Base-by-base conservation (phyloP, 192 early-diverging fungal genomes). In the Coemansia sp. region DNA sequence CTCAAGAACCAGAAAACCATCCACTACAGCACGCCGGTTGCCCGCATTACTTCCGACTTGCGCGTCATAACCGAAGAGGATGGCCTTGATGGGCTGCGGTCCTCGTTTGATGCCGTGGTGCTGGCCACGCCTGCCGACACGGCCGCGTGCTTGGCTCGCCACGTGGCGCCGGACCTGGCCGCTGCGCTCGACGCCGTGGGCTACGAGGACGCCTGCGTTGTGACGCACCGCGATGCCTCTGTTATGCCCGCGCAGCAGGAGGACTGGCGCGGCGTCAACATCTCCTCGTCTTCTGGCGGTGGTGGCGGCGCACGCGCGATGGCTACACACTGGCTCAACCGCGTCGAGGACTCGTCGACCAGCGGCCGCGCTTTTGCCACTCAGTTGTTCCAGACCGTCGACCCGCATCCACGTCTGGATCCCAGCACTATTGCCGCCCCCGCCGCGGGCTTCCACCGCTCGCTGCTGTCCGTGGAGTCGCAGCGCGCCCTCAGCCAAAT, bases 331-430 rank as follows among this genome's bases (percentile, higher is more conserved):
- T 77, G 74, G 68, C 81, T 81, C 17, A 80, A 81, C 41, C 71
- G 70, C 41, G 79, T 82, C 33, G 83, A 85, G 49, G 48, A 32
- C 42, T 67, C 63, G 17, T 58, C 67, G 0, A 63, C 70, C 15
- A 48, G 59, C 0, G 77, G 70, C 19, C 42, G 70, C 27, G 52
- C 39, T 7, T 58, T 71, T 2, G 47, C 42, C 0, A 48, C 61
- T 9, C 65, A 68, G 15, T 60, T 82, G 46, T 76, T 85, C 45
- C 83, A 85, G 63, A 85, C 83, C 6, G 79, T 81, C 13, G 84
- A 85, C 58, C 82, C 83, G 11, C 65, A 77, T 25, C 50, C 76
- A 5, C 60, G 56, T 30, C 73, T 80, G 23, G 63, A 63, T 13
- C 41, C 57, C 2, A 54, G 68, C 21, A 63, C 76, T 2, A 56